Base-by-base conservation (phyloP, 106 monocot genomes). In the Gastrodia elata region DNA sequence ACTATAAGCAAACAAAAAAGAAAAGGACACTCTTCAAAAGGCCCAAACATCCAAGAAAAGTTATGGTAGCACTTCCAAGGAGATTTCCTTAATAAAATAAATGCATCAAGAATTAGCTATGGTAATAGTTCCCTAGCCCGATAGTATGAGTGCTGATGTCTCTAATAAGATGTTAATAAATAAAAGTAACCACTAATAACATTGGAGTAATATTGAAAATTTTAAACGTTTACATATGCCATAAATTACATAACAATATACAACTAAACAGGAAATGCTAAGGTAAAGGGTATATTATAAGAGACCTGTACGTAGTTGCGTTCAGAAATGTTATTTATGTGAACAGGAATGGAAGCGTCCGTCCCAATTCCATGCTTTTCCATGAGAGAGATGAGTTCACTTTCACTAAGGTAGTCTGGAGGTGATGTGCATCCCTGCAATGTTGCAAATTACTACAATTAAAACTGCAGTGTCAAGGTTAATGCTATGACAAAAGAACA, bases 321-420 rank as follows among this genome's bases (percentile, higher is more conserved):
- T 65, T 97, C 96, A 34, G 82, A 93, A 32, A 97, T 97, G 74
- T 93, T 93, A 56, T 98, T 98, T 82, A 98, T 88, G 68, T 98
- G 93, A 27, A 93, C 91, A 73, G 97, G 33, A 86, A 93, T 98
- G 7, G 97, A 93, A 74, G 93, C 91, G 79, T 98, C 97, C 7
- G 97, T 98, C 46, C 97, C 97, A 76, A 98, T 98, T 40, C 93
- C 93, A 85, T 98, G 48, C 78, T 93, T 98, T 82, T 98, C 97
- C 97, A 93, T 98, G 15, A 98, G 86, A 43, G 97, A 91, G 28
- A 97, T 98, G 37, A 98, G 79, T 77, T 98, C 97, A 77, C 97
- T 98, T 70, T 98, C 97, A 80, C 88, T 93, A 71, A 98, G 88
- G 74, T 98, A 93, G 85, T 98, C 97, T 67, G 97, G 97, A 73